Conservation (phyloP, 352 stramenopile genomes). For the Aphanomyces cochlioides region DNA sequence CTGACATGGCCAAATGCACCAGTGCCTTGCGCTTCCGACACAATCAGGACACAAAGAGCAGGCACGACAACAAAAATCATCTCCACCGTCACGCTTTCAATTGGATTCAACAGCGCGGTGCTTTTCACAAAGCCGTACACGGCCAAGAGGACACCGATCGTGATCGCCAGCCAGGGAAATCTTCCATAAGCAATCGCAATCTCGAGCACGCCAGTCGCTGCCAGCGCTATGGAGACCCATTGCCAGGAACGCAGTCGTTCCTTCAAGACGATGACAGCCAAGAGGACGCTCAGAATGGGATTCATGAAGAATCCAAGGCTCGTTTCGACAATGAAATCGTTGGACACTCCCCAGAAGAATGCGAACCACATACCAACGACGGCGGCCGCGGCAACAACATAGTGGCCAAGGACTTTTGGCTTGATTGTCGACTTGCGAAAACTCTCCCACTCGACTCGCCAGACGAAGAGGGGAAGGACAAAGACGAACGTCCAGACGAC, state of each 20-base stretch:
- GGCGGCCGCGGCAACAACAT: background rate
- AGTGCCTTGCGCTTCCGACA: too few species aligned
- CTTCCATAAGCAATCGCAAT: constrained; percentile 16
- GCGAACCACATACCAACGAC: too few species aligned
- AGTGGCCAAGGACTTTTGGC: background rate
- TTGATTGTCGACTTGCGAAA: background rate
- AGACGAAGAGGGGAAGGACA: constrained; percentile 5
- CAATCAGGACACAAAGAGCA: background rate
- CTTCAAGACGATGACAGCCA: constrained; percentile 13
- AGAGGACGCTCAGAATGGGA: constrained; percentile 24
- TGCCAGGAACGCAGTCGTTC: constrained; percentile 18
- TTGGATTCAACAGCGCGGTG: constrained; percentile 3
- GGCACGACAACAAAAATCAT: background rate
- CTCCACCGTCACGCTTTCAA: constrained; percentile 18
- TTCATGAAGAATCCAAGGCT: constrained; percentile 31
- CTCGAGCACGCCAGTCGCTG: constrained; percentile 2
- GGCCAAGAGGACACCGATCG: constrained; percentile 15
- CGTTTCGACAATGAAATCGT: constrained; percentile 22
- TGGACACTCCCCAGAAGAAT: constrained; percentile 13
- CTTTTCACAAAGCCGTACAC: constrained; percentile 28
- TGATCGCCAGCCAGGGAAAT: constrained; percentile 23
- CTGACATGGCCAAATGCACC: constrained; percentile 6
- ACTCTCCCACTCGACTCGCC: too few species aligned
- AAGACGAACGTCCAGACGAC: constrained; percentile 25
- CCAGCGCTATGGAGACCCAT: constrained; percentile 13